Base-by-base conservation (phyloP, 768 basidiomycete species). In the Cystobasidium onofrii region DNA sequence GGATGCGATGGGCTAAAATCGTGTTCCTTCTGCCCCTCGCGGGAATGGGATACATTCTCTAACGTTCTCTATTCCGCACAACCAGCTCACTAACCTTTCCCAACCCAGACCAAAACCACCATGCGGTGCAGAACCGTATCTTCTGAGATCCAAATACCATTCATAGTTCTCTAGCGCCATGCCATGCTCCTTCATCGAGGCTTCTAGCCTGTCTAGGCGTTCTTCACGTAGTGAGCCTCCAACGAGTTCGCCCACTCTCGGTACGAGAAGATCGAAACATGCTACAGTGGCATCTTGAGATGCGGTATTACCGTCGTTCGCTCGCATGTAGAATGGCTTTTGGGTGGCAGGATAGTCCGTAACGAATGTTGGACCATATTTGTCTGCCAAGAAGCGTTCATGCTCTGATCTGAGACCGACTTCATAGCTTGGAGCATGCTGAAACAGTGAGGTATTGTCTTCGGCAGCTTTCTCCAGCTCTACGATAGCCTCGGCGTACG, bases 301-400 rank as follows among this genome's bases (percentile, higher is more conserved):
- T 0, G 64, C 1, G 15, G 41, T 23, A 66, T 13, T 17, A 60
- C 25, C 41, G 2, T 61, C 33, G 75, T 78, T 76, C 7, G 73
- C 44, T 6, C 90, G 87, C 96, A 98, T 97, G 82, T 99, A 99
- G 83, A 98, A 98, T 9, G 96, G 93, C 81, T 99, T 99, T 75
- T 91, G 80, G 1, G 80, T 64, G 3, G 84, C 81, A 1, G 96
- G 95, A 80, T 98, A 99, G 80, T 95, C 88, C 17, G 88, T 90
- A 67, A 99, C 88, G 80, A 98, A 97, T 1, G 94, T 86, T 0
- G 96, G 95, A 65, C 88, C 82, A 63, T 89, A 81, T 18, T 81
- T 80, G 70, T 89, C 88, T 0, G 92, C 90, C 18, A 99, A 84
- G 87, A 89, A 95, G 62, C 87, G 87, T 81, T 99, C 96, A 79